phyloP scores from a whole-genome alignment of 148 eudicot genomes.

The Silene conica region DNA sequence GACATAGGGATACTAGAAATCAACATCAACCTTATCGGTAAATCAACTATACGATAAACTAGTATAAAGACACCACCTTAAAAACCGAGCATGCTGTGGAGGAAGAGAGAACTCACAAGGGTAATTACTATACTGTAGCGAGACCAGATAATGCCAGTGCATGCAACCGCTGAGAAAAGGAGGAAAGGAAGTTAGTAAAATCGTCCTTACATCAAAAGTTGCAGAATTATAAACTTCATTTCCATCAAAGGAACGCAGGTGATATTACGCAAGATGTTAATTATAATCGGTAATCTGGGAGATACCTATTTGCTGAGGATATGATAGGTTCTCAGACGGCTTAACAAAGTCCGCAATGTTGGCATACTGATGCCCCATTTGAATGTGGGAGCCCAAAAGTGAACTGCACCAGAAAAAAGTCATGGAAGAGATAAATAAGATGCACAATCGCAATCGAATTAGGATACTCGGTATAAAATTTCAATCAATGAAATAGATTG shows the following conservation, averaged over 20 bases:
- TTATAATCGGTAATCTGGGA: background rate
- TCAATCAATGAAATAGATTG: too few relatives aligned
- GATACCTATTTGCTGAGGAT: conserved; percentile 87
- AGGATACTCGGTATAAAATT: too few relatives aligned
- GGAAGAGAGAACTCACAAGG: conserved; percentile 50
- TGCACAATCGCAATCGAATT: background rate
- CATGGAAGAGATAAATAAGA: background rate
- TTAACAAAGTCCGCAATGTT: conserved; percentile 73
- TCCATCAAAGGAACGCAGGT: background rate
- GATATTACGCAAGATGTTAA: background rate
- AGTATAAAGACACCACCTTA: too few relatives aligned
- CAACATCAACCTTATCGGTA: too few relatives aligned
- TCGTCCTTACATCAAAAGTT: background rate
- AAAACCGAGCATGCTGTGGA: background rate
- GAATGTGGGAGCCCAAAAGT: conserved; percentile 96
- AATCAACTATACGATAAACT: too few relatives aligned
- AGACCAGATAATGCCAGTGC: conserved; percentile 84
- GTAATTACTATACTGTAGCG: conserved; percentile 89
- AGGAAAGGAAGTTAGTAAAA: background rate
- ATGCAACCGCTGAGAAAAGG: conserved; percentile 57
- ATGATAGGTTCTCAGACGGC: conserved; percentile 81
- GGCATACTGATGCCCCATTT: conserved; percentile 96
- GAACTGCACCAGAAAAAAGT: conserved; percentile 49
- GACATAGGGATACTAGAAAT: too few relatives aligned
- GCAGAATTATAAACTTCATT: background rate